Conservation (phyloP, 1,284 basidiomycete species). For the Boletellus deceptivus region DNA sequence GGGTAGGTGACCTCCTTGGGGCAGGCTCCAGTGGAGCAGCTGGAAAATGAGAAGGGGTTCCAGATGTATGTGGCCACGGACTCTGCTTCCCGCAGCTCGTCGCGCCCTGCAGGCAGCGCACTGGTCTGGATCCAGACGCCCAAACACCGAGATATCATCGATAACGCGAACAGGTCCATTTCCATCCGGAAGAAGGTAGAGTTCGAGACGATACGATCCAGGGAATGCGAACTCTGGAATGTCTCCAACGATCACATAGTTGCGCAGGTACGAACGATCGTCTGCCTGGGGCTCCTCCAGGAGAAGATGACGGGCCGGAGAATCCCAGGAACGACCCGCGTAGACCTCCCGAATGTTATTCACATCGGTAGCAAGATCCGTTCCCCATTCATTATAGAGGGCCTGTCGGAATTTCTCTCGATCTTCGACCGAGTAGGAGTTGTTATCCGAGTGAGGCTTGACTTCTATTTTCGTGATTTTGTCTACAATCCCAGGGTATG, state of each 20-base stretch:
- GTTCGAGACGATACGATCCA: slow-evolving; percentile 21
- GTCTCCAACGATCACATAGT: slow-evolving; percentile 4
- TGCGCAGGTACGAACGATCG: not conserved
- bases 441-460: not conserved
- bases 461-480: slow-evolving; percentile 1
- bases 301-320: not conserved
- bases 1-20: not conserved
- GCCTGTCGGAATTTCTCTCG: slow-evolving; percentile 9
- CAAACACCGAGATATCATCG: slow-evolving; percentile 16
- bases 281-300: not conserved
- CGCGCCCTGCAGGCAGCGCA: slow-evolving; percentile 15
- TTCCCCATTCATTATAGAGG: slow-evolving; percentile 7
- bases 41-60: slow-evolving; percentile 17
- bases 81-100: slow-evolving; percentile 4
- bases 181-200: slow-evolving; percentile 3
- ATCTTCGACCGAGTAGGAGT: slow-evolving; percentile 4
- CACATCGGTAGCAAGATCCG: not conserved
- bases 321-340: too few relatives aligned
- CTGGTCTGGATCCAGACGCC: slow-evolving; percentile 2
- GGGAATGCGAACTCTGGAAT: slow-evolving; percentile 20
- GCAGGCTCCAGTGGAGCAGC: not conserved
- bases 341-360: too few relatives aligned
- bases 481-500: slow-evolving; percentile 16
- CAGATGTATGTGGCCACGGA: slow-evolving; percentile 16
- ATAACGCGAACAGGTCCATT: not conserved